These are phyloP conservation scores for Fraxinus americana DNA, from an alignment of 257 asterid genomes.

Conservation along the genomic window DNA sequence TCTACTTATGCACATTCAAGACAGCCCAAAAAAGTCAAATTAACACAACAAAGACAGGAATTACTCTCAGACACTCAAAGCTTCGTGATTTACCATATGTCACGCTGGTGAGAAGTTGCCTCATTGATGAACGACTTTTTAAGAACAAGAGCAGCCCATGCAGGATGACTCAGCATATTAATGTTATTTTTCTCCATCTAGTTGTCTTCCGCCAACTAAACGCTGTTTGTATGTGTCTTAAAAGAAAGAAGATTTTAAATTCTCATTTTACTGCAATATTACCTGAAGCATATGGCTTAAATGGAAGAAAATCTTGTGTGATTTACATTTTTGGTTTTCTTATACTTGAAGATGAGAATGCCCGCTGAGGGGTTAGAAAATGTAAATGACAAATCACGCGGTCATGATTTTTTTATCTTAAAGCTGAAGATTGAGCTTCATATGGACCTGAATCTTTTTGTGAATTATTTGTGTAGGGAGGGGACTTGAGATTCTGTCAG, in stretches of 20 bases:
- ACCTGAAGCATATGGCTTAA: background rate
- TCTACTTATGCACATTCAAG: background rate
- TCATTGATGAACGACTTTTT: background rate
- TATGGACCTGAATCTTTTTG: conserved; percentile 17
- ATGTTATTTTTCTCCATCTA: background rate
- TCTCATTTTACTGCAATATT: background rate
- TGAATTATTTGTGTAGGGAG: conserved; percentile 63
- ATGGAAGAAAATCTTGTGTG: background rate
- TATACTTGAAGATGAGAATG: background rate
- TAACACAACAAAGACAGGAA: background rate
- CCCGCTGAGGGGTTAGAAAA: conserved; percentile 1
- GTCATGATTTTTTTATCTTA: background rate
- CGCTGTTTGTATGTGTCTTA: background rate
- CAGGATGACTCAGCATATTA: background rate
- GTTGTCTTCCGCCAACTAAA: background rate
- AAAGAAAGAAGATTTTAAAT: background rate
- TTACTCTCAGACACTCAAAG: background rate
- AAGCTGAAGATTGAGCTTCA: conserved; percentile 20
- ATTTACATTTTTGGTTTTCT: background rate
- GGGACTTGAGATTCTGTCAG: conserved; percentile 91
- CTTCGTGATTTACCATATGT: background rate
- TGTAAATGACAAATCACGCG: background rate
- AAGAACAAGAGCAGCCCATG: background rate
- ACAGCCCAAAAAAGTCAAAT: background rate
- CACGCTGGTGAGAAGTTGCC: conserved; percentile 1